A percentile compares a stretch with the other conserved stretches of the same genome.
These are phyloP conservation scores for Arabidopsis hybrid DNA, from an alignment of 441 rosid species.

Conservation along the genomic window DNA sequence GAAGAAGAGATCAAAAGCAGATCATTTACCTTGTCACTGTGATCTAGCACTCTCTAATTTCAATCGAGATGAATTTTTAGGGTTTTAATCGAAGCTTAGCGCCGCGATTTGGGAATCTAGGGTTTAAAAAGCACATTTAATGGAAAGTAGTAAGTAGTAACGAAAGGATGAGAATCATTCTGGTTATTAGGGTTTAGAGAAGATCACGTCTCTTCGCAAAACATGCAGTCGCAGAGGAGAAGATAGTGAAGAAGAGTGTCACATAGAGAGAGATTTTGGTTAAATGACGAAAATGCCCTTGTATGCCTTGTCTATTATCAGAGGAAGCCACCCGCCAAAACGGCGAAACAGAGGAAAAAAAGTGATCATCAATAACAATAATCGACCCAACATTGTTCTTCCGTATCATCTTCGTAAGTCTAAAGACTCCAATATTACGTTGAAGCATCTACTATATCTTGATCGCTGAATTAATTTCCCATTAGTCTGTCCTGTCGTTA, in stretches of 20 bases:
- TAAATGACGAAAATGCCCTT: neutral
- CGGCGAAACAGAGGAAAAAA: no score
- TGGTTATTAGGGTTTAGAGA: neutral
- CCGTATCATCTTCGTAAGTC: no score
- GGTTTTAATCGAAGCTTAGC: neutral
- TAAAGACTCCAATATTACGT: no score
- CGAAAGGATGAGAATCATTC: neutral
- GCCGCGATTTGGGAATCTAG: conserved; percentile 1
- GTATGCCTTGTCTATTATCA: conserved; percentile 5
- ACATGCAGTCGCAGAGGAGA: conserved; percentile 7
- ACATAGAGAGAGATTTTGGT: conserved; percentile 16
- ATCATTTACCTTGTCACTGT: conserved; percentile 50
- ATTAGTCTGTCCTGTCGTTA: no score
- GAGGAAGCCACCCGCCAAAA: conserved; percentile 54
- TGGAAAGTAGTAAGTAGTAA: neutral
- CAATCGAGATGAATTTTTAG: no score
- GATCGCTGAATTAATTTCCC: no score
- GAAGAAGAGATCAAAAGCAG: conserved; percentile 7
- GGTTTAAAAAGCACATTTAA: conserved; percentile 12
- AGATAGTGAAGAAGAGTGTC: conserved; percentile 29
- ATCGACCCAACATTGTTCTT: no score
- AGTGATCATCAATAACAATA: no score
- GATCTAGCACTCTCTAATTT: conserved; percentile 33
- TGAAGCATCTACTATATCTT: no score
- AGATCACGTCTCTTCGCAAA: conserved; percentile 6